Percentiles rank a stretch among this genome's conserved stretches.
Evolutionary conservation across 2,329 filamentous ascomycete genomes (phyloP).

Genomic region (Pyrenophora teres): DNA sequence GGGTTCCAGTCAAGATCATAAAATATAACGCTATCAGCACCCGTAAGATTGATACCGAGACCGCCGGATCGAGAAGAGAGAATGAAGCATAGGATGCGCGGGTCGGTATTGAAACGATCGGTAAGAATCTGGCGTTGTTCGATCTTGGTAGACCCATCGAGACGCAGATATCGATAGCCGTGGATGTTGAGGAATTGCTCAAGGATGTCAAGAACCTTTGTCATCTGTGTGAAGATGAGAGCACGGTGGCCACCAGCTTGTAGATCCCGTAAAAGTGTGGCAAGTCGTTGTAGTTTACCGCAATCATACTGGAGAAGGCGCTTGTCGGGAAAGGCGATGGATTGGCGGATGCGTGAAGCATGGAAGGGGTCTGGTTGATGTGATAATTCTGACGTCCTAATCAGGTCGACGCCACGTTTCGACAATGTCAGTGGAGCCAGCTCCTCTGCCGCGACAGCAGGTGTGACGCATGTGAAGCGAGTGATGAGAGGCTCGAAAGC

Average conservation of each 20-base stretch:
- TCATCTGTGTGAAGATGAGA: slow-evolving; percentile 99
- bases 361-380: slow-evolving; percentile 81
- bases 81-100: slow-evolving; percentile 92
- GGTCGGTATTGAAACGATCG: slow-evolving; percentile 94
- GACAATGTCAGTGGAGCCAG: slow-evolving; percentile 68
- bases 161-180: slow-evolving; percentile 91
- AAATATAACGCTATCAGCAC: slow-evolving; percentile 97
- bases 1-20: slow-evolving; percentile 99
- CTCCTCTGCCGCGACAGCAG: slow-evolving; percentile 81
- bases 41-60: slow-evolving; percentile 93
- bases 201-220: slow-evolving; percentile 94
- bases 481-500: slow-evolving; percentile 75
- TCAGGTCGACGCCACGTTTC: slow-evolving; percentile 60
- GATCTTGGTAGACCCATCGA: slow-evolving; percentile 95
- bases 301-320: slow-evolving; percentile 97
- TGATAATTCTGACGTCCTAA: slow-evolving; percentile 61
- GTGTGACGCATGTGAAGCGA: slow-evolving; percentile 91
- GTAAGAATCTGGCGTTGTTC: slow-evolving; percentile 95
- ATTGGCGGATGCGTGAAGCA: slow-evolving; percentile 86
- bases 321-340: slow-evolving; percentile 96
- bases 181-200: slow-evolving; percentile 98
- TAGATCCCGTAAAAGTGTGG: slow-evolving; percentile 80
- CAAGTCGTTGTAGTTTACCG: slow-evolving; percentile 90
- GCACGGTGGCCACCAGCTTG: slow-evolving; percentile 91
- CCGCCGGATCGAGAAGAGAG: slow-evolving; percentile 92